A percentile compares a stretch with the other conserved stretches of the same genome.
These are phyloP conservation scores for Cercophora newfieldiana DNA, from an alignment of 495 filamentous ascomycete genomes.

Conservation along the genomic window DNA sequence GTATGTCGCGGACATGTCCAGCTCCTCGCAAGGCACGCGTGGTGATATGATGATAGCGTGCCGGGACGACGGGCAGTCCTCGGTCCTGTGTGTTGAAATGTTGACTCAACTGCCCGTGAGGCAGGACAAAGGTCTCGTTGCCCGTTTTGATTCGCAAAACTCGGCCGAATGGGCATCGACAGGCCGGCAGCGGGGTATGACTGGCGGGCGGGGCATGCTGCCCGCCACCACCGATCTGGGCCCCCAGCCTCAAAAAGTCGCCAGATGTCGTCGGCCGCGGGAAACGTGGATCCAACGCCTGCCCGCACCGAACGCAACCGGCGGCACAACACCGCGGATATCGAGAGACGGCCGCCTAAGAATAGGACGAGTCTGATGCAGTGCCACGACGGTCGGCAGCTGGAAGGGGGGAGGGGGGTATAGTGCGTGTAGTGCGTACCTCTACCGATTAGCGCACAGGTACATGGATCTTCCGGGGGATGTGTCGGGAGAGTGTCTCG, in stretches of 20 bases:
- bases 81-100: background rate
- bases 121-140: conserved; percentile 16
- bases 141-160: conserved; percentile 17
- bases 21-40: conserved; percentile 7
- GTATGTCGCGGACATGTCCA: conserved; percentile 9
- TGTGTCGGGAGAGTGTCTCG: conserved; percentile 24
- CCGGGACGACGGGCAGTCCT: conserved; percentile 5
- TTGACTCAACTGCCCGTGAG: conserved; percentile 21
- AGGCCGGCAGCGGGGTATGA: conserved; percentile 16
- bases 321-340: conserved; percentile 21
- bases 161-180: conserved; percentile 23
- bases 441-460: conserved; percentile 16
- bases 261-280: conserved; percentile 17
- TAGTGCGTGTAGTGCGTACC: too few species aligned
- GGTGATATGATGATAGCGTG: conserved; percentile 23
- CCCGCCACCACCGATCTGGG: conserved; percentile 29
- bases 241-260: conserved; percentile 24
- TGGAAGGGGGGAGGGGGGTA: background rate
- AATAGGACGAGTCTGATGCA: conserved; percentile 35
- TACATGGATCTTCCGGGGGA: conserved; percentile 30
- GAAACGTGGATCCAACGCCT: conserved; percentile 32
- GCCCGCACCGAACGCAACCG: conserved; percentile 23
- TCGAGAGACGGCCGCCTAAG: conserved; percentile 24
- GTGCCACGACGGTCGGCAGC: conserved; percentile 35
- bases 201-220: conserved; percentile 20